These are phyloP conservation scores for Curvularia eragrostidis DNA, from an alignment of 2,329 filamentous ascomycete species.

Conservation along the genomic window DNA sequence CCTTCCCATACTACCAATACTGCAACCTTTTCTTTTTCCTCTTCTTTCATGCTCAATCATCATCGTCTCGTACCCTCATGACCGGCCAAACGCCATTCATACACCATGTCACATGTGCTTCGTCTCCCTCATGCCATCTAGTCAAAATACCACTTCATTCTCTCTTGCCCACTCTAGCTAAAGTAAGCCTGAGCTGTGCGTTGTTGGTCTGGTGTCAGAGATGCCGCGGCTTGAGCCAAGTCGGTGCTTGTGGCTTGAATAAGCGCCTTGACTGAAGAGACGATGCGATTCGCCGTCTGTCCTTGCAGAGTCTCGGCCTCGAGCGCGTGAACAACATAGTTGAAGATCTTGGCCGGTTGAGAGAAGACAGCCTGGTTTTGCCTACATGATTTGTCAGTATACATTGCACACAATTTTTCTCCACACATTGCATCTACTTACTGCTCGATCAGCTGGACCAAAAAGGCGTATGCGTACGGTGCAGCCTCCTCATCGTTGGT, in stretches of 20 bases:
- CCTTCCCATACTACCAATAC: neutral
- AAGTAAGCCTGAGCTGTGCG: constrained; percentile 80
- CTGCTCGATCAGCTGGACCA: constrained; percentile 92
- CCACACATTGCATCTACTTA: constrained; percentile 63
- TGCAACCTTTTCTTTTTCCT: neutral
- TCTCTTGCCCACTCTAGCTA: constrained; percentile 55
- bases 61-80: constrained; percentile 5
- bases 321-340: constrained; percentile 83
- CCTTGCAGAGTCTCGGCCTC: constrained; percentile 90
- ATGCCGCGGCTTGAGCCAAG: constrained; percentile 74
- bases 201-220: constrained; percentile 81
- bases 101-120: constrained; percentile 12
- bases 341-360: constrained; percentile 82
- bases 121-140: constrained; percentile 3
- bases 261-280: constrained; percentile 77
- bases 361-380: constrained; percentile 82
- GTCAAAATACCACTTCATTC: neutral
- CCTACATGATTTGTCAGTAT: constrained; percentile 56
- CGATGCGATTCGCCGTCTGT: constrained; percentile 78
- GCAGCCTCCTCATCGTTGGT: constrained; percentile 97
- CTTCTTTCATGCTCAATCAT: neutral
- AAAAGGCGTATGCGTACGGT: constrained; percentile 91
- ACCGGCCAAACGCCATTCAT: constrained; percentile 12
- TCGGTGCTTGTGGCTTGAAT: constrained; percentile 77
- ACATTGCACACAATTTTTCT: neutral